Evolutionary conservation across 2,329 filamentous ascomycete genomes (phyloP), one percentile per base, ranked within the genome.

Genomic region (Ophiostoma pallidulum): DNA sequence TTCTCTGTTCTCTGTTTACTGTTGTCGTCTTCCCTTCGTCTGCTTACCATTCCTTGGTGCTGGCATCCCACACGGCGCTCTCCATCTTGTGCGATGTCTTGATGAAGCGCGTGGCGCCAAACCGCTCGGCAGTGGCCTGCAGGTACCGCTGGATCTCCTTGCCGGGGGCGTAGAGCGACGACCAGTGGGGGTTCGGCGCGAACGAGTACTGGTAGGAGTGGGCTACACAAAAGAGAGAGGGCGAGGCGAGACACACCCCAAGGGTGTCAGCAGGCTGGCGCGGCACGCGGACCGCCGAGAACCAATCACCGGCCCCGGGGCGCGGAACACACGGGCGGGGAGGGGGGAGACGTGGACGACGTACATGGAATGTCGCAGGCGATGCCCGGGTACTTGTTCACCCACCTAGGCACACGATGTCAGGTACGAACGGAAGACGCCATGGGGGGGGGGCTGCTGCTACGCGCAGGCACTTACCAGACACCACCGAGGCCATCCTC

Each of bases 151-250:
- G 66, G 29, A 75, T 74, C 56, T 78, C 74, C n/a, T 45, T 42
- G 20, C 64, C 66, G 0, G 67, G 67, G 3, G 69, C 70, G 53
- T 76, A 78, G 32, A 75, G 68, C 18, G 66, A 60, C 8, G 69
- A 71, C 74, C 74, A 78, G 49, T 72, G 57, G 4, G 73, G 70
- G 47, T 78, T 78, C 0, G 74, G 74, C 22, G 73, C 71, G 58
- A 74, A 77, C 0, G 72, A 66, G 55, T 74, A 77, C 51, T 74
- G 73, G 55, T 78, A 78, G 8, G 73, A 74, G 52, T 77, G 74
- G 7, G 70, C 65, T 60, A n/a, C n/a, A n/a, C n/a, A n/a, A n/a
- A n/a, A n/a, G n/a, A n/a, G n/a, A n/a, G n/a, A n/a, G n/a, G n/a
- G n/a, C n/a, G n/a, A n/a, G n/a, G n/a, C n/a, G n/a, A n/a, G n/a